Evolutionary conservation across 2,329 filamentous ascomycete genomes (phyloP).

Genomic region (Zasmidium citrigriseum): DNA sequence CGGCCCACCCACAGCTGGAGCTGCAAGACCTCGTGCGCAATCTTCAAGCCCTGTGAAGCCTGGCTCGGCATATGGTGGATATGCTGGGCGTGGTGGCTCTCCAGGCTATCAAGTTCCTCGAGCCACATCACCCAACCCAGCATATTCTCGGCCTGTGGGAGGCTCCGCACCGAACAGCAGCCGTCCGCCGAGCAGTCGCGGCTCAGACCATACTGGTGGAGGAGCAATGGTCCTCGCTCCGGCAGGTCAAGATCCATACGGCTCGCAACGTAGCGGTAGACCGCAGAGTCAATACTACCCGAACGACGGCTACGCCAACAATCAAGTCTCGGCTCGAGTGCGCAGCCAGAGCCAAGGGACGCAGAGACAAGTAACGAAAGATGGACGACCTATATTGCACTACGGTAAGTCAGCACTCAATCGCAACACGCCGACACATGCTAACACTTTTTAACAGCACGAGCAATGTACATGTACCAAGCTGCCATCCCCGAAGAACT

Average conservation of each 20-base stretch:
- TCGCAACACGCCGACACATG: neutral
- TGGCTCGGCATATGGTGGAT: conserved; percentile 35
- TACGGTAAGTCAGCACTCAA: conserved; percentile 70
- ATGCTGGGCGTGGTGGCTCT: conserved; percentile 40
- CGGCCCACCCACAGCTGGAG: conserved; percentile 27
- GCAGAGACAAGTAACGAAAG: conserved; percentile 77
- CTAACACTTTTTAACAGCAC: conserved; percentile 52
- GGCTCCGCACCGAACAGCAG: conserved; percentile 34
- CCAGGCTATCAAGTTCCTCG: conserved; percentile 42
- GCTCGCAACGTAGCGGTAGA: conserved; percentile 41
- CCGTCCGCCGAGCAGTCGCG: conserved; percentile 45
- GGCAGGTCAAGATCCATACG: conserved; percentile 44
- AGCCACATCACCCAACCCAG: conserved; percentile 41
- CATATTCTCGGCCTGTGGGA: conserved; percentile 40
- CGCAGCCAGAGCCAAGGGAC: conserved; percentile 86
- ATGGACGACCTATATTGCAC: conserved; percentile 85
- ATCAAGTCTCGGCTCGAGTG: conserved; percentile 46
- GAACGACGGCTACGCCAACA: conserved; percentile 34
- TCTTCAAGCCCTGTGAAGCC: conserved; percentile 45
- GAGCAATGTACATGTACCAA: conserved; percentile 90
- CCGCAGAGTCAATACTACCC: conserved; percentile 49
- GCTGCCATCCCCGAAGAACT: conserved; percentile 95
- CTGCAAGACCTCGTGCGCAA: conserved; percentile 37
- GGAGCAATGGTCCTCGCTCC: conserved; percentile 49
- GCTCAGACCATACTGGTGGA: conserved; percentile 35